Base-by-base conservation (phyloP, 352 stramenopile species). In the Pythium apleroticum region DNA sequence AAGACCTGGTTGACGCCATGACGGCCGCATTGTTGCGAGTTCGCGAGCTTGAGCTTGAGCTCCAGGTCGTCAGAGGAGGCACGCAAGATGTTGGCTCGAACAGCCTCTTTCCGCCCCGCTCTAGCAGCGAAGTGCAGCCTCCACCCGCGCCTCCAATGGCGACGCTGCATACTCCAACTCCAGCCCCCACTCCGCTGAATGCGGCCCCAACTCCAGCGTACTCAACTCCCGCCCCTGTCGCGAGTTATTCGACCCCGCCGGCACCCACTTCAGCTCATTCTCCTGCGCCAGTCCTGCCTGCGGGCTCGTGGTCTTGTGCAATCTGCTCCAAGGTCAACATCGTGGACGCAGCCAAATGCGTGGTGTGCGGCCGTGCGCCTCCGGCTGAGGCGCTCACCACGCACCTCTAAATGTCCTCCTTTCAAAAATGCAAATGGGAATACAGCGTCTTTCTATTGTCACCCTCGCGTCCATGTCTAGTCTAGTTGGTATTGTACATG, bases 301-400 rank as follows among this genome's bases (percentile, higher is more conserved):
- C 49, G 2, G 41, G 64, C 4, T 71, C 67, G 19, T 95, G 86
- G 86, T 75, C 75, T n/a, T 95, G 86, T 43, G 71, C 62, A 22
- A 74, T 95, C 52, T 95, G 86, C 71, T 80, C 82, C 27, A 95
- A 92, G 61, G 66, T 74, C 12, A 95, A 95, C 59, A 28, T 39
- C 22, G 53, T 52, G 12, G 63, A 80, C 31, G 65, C 73, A 0
- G 43, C 75, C 39, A 88, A 87, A 69, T 95, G 86, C 68, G 61
- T 80, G 28, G 82, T 95, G 3, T 95, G 86, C 57, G 86, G 86
- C 8, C 84, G 84, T 20, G 70, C 81, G 10, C 79, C 73, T 19
- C 74, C 78, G 33, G 74, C 54, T n/a, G 53, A 58, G 6, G 68
- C 52, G 0, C n/a, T 64, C 35, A 70, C 62, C 4, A 70, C 63